Percentiles rank a stretch among this genome's conserved stretches.
Conservation (phyloP, 345 rosid genomes). For the Aethionema arabicum region DNA sequence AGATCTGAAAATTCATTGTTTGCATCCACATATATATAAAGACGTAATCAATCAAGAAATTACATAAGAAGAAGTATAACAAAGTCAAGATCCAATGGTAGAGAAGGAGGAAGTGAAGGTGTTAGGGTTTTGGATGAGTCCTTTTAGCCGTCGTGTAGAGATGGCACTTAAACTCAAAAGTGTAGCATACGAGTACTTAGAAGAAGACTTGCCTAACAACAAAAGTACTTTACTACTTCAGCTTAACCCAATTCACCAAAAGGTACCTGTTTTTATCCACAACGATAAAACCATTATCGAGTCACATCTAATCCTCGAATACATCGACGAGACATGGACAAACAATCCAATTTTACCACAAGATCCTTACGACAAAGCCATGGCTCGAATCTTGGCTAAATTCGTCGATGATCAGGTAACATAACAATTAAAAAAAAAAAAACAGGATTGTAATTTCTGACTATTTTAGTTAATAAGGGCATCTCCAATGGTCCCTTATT, state of each 20-base stretch:
- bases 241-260: constrained; percentile 41
- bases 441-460: neutral
- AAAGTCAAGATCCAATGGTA: constrained; percentile 13
- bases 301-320: constrained; percentile 45
- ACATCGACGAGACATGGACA: constrained; percentile 53
- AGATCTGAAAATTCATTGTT: too few species aligned
- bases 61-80: neutral
- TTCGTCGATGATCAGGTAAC: constrained; percentile 42
- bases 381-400: constrained; percentile 47
- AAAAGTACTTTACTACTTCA: constrained; percentile 44
- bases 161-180: constrained; percentile 46
- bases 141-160: constrained; percentile 37
- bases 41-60: neutral
- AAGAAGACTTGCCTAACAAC: constrained; percentile 38
- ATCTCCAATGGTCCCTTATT: too few species aligned
- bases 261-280: constrained; percentile 48
- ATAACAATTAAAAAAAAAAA: neutral
- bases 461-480: too few species aligned
- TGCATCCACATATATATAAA: neutral
- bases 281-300: constrained; percentile 42
- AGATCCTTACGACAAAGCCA: constrained; percentile 44
- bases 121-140: constrained; percentile 41
- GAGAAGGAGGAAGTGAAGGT: constrained; percentile 35
- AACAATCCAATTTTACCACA: constrained; percentile 40
- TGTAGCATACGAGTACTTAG: constrained; percentile 36